These are phyloP conservation scores for Neonectria hederae DNA, from an alignment of 2,329 filamentous ascomycete species.

Conservation along the genomic window DNA sequence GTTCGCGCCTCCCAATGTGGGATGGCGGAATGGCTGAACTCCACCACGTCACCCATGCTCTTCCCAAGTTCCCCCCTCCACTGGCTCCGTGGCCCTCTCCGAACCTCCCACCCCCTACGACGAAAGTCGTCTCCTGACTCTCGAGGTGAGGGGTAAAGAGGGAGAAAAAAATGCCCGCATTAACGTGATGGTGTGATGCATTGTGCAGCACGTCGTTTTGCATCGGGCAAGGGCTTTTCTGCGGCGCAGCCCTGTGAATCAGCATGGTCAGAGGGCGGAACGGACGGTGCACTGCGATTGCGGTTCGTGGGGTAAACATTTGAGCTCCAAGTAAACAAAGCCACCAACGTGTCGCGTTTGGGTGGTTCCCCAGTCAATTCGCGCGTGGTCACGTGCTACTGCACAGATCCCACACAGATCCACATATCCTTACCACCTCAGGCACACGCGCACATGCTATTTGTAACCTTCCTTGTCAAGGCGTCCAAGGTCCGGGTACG, in stretches of 20 bases:
- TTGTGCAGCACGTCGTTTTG: conserved; percentile 43
- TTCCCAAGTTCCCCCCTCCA: conserved; percentile 7
- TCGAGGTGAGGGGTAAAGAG: conserved; percentile 40
- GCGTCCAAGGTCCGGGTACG: conserved; percentile 15
- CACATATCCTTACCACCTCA: neutral
- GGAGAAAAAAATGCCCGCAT: conserved; percentile 34
- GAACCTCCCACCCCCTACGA: conserved; percentile 27
- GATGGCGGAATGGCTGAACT: conserved; percentile 35
- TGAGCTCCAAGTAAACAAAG: conserved; percentile 42
- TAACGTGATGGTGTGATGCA: conserved; percentile 38
- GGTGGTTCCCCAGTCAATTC: conserved; percentile 20
- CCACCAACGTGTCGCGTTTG: conserved; percentile 34
- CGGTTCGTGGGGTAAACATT: conserved; percentile 34
- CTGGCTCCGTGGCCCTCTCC: conserved; percentile 14
- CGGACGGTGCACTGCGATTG: conserved; percentile 7
- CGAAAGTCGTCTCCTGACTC: conserved; percentile 36
- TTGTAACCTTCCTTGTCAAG: conserved; percentile 8
- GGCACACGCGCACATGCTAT: conserved; percentile 11
- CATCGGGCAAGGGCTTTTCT: conserved; percentile 32
- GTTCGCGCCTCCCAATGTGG: conserved; percentile 35
- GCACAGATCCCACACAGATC: neutral
- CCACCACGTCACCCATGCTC: conserved; percentile 39
- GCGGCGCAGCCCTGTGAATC: conserved; percentile 23
- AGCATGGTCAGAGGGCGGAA: conserved; percentile 10
- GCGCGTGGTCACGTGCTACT: conserved; percentile 37